Percentiles rank a stretch among this genome's conserved stretches.
Conservation (phyloP, 2,329 filamentous ascomycete species). For the Xylariaceae sp. region DNA sequence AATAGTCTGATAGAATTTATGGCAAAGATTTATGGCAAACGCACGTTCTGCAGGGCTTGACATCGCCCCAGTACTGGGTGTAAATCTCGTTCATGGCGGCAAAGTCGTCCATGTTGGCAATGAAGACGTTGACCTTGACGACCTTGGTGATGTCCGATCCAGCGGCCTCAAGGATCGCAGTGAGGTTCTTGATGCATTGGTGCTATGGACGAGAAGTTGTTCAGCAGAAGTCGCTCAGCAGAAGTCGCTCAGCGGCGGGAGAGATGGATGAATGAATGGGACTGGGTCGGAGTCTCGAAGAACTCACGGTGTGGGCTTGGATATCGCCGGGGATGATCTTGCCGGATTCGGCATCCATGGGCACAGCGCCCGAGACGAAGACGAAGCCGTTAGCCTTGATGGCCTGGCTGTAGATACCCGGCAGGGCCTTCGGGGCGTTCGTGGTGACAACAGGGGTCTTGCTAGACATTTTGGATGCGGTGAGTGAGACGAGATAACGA, state of each 20-base stretch:
- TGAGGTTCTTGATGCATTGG: conserved; percentile 65
- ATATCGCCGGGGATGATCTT: conserved; percentile 59
- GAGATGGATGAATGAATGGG: not conserved
- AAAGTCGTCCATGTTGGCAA: conserved; percentile 68
- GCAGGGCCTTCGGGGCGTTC: conserved; percentile 38
- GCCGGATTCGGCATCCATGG: conserved; percentile 53
- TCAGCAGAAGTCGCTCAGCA: too few relatives aligned
- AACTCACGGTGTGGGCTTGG: conserved; percentile 54
- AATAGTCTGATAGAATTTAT: not conserved
- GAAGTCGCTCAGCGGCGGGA: too few relatives aligned
- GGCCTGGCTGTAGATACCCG: conserved; percentile 45
- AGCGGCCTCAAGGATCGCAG: conserved; percentile 62
- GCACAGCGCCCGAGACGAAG: conserved; percentile 67
- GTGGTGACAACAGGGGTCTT: conserved; percentile 36
- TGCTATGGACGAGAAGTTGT: conserved; percentile 32
- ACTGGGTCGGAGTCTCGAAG: not conserved
- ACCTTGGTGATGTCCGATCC: conserved; percentile 60
- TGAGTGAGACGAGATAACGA: conserved; percentile 5
- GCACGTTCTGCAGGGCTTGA: conserved; percentile 42
- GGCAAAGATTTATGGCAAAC: conserved; percentile 9
- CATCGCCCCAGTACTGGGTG: conserved; percentile 58
- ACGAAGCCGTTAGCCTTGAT: conserved; percentile 63
- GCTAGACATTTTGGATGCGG: conserved; percentile 26
- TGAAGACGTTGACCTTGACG: conserved; percentile 69
- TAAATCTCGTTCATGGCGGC: conserved; percentile 70